Conservation (phyloP, 2,329 filamentous ascomycete genomes). For the Xylariaceae sp. region DNA sequence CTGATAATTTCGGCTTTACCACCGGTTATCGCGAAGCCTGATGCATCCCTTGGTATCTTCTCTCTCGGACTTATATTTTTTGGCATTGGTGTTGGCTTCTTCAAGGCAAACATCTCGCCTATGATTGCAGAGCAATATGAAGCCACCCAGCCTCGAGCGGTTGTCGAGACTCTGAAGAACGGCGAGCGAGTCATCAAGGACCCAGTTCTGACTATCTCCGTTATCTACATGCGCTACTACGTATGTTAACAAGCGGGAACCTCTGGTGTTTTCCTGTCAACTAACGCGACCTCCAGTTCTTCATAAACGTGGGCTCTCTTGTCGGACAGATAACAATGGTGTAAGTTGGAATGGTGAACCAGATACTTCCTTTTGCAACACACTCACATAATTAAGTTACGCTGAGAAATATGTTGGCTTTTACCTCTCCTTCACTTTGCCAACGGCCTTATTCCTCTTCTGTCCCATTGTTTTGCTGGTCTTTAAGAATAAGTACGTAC, state of each 20-base stretch:
- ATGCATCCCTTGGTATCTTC: slow-evolving; percentile 62
- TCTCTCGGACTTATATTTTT: slow-evolving; percentile 62
- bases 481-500: slow-evolving; percentile 54
- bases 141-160: slow-evolving; percentile 58
- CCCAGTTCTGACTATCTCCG: slow-evolving; percentile 68
- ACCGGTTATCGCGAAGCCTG: slow-evolving; percentile 56
- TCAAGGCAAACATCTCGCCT: slow-evolving; percentile 69
- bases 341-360: slow-evolving; percentile 40
- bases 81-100: slow-evolving; percentile 69
- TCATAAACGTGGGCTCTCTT: slow-evolving; percentile 78
- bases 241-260: no score
- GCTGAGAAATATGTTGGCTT: slow-evolving; percentile 71
- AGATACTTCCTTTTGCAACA: no score
- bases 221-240: slow-evolving; percentile 77
- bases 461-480: slow-evolving; percentile 59
- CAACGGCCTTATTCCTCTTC: slow-evolving; percentile 62
- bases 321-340: slow-evolving; percentile 43
- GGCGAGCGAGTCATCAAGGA: slow-evolving; percentile 70
- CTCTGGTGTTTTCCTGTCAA: no score
- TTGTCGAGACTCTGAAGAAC: slow-evolving; percentile 55
- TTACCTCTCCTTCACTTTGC: slow-evolving; percentile 60
- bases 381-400: slow-evolving; percentile 54
- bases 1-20: slow-evolving; percentile 66
- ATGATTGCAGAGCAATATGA: slow-evolving; percentile 70
- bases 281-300: no score